Conservation (phyloP, 2,329 filamentous ascomycete genomes). For the Aspergillus sp. region DNA sequence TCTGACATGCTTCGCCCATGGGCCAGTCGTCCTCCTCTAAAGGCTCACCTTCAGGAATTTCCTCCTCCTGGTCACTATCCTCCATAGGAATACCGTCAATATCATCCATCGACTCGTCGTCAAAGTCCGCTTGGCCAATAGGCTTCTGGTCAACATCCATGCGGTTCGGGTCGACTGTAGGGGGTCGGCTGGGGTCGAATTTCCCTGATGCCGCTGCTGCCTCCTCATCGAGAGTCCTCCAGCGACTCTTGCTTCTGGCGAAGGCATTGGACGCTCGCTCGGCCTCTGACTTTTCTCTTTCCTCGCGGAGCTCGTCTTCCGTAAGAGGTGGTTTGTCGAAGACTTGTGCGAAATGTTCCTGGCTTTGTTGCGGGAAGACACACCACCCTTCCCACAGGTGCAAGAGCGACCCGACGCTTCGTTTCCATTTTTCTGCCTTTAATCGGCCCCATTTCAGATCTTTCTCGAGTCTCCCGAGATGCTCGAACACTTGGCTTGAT, state of each 20-base stretch:
- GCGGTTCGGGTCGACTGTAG: slow-evolving; percentile 19
- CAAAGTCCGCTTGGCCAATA: slow-evolving; percentile 38
- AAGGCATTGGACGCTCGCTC: slow-evolving; percentile 30
- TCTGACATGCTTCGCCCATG: slow-evolving; percentile 20
- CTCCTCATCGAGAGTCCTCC: slow-evolving; percentile 41
- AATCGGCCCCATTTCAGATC: slow-evolving; percentile 70
- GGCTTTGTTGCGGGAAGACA: slow-evolving; percentile 63
- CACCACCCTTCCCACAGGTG: slow-evolving; percentile 59
- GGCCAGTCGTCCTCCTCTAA: slow-evolving; percentile 39
- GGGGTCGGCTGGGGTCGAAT: slow-evolving; percentile 20
- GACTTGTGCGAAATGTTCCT: slow-evolving; percentile 59
- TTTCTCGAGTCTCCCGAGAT: slow-evolving; percentile 64
- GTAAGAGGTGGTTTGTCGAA: slow-evolving; percentile 64
- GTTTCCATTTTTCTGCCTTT: slow-evolving; percentile 75
- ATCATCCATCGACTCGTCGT: slow-evolving; percentile 36
- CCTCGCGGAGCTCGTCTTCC: slow-evolving; percentile 36
- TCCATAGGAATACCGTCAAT: slow-evolving; percentile 41
- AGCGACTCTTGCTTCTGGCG: slow-evolving; percentile 37
- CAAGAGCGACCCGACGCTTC: slow-evolving; percentile 61
- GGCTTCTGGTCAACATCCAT: slow-evolving; percentile 26
- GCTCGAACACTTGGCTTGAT: slow-evolving; percentile 61
- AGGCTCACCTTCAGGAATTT: slow-evolving; percentile 41
- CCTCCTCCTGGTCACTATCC: slow-evolving; percentile 44
- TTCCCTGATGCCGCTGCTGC: slow-evolving; percentile 16
- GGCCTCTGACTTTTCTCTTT: slow-evolving; percentile 36